Evolutionary conservation across 1,284 basidiomycete species (phyloP).

Genomic region (Bjerkandera adusta): DNA sequence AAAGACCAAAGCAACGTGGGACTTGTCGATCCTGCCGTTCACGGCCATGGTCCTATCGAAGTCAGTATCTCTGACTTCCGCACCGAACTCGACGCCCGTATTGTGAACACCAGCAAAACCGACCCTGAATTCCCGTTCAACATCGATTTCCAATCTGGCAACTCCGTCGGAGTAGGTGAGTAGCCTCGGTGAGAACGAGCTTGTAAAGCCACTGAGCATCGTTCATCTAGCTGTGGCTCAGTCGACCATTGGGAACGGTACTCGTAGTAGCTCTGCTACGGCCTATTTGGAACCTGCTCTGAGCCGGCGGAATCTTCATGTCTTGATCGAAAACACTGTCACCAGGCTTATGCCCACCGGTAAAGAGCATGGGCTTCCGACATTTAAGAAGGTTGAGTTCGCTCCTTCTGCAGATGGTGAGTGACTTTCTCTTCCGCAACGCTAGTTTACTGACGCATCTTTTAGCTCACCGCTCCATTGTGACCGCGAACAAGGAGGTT

Average conservation of each 20-base stretch:
- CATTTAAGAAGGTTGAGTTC: conserved; percentile 34
- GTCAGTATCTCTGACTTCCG: conserved; percentile 34
- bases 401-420: conserved; percentile 17
- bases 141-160: conserved; percentile 36
- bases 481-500: conserved; percentile 21
- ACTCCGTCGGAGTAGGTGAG: conserved; percentile 37
- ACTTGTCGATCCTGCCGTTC: neutral
- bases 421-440: conserved; percentile 2
- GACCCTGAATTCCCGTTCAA: conserved; percentile 36
- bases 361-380: conserved; percentile 15
- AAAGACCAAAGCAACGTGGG: neutral
- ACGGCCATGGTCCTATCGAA: conserved; percentile 26
- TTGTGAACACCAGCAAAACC: conserved; percentile 31
- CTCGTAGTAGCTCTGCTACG: conserved; percentile 27
- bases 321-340: conserved; percentile 39
- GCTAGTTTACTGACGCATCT: neutral
- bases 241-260: conserved; percentile 21
- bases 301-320: conserved; percentile 36
- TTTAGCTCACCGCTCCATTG: conserved; percentile 16
- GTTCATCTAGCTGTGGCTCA: conserved; percentile 10
- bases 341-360: conserved; percentile 31
- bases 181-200: neutral
- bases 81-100: conserved; percentile 30
- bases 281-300: conserved; percentile 30
- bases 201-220: neutral